A percentile compares a stretch with the other conserved stretches of the same genome.
Evolutionary conservation across 169 alveolate genomes (phyloP).

Genomic region (Toxoplasma gondii): DNA sequence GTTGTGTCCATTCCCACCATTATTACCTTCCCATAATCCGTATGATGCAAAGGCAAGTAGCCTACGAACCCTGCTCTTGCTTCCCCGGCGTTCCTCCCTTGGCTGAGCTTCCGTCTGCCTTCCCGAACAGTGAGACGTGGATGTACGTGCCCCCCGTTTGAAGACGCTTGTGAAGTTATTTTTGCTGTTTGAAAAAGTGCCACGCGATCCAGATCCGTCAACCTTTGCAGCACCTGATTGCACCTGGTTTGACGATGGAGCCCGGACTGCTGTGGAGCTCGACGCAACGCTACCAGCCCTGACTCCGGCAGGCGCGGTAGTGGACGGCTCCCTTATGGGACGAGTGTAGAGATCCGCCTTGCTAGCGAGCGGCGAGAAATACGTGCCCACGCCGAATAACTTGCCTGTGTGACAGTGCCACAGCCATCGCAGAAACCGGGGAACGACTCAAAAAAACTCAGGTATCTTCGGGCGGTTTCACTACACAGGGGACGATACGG

Average conservation of each 20-base stretch:
- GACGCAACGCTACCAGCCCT: too few relatives aligned
- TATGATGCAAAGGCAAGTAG: not conserved
- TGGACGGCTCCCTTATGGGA: too few relatives aligned
- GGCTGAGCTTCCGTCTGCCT: not conserved
- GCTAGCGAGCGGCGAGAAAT: constrained; percentile 66
- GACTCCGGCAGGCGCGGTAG: too few relatives aligned
- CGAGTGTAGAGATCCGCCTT: constrained; percentile 69
- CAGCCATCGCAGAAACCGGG: not conserved
- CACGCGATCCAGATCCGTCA: too few relatives aligned
- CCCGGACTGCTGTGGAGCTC: too few relatives aligned
- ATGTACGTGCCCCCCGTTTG: too few relatives aligned
- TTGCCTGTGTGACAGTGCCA: constrained; percentile 29
- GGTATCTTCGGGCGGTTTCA: not conserved
- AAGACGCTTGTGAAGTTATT: too few relatives aligned
- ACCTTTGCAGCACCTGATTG: too few relatives aligned
- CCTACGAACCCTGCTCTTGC: not conserved
- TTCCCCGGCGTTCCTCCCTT: not conserved
- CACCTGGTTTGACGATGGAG: too few relatives aligned
- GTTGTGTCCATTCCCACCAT: not conserved
- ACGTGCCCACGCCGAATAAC: constrained; percentile 68
- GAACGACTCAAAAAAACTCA: not conserved
- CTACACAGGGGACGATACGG: not conserved
- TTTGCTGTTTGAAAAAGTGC: too few relatives aligned
- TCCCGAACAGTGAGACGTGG: too few relatives aligned
- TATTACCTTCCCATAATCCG: not conserved